Evolutionary conservation across 192 early-diverging fungal species (phyloP).

Genomic region (Lobosporangium transversale): DNA sequence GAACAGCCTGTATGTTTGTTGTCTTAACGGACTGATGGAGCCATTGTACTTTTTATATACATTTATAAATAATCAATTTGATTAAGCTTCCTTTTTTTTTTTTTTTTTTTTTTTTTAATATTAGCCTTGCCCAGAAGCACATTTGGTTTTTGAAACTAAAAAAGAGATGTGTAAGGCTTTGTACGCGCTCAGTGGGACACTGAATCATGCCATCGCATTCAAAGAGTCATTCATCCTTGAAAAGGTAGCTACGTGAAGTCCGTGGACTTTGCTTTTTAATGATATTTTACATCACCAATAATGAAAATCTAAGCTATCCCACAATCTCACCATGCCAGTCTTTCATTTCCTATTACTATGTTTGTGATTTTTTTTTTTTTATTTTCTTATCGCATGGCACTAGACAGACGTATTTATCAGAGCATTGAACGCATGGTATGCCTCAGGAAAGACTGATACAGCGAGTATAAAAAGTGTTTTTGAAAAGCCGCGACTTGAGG

Average conservation of each 20-base stretch:
- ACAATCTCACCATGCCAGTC: too few relatives aligned
- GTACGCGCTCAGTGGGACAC: slow-evolving; percentile 33
- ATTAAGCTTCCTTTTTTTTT: not conserved
- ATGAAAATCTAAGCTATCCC: too few relatives aligned
- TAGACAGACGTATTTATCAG: slow-evolving; percentile 37
- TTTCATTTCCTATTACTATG: slow-evolving; percentile 2
- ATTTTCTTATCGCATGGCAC: not conserved
- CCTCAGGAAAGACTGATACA: slow-evolving; percentile 8
- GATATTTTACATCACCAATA: too few relatives aligned
- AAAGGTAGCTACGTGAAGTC: slow-evolving; percentile 20
- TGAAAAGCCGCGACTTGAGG: slow-evolving; percentile 16
- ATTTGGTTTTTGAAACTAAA: slow-evolving; percentile 32
- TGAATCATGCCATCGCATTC: slow-evolving; percentile 38
- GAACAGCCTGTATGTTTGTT: too few relatives aligned
- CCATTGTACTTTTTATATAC: too few relatives aligned
- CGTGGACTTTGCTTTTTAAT: too few relatives aligned
- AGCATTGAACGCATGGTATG: slow-evolving; percentile 19
- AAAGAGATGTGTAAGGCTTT: slow-evolving; percentile 40
- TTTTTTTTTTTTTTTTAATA: not conserved
- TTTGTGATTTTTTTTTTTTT: not conserved
- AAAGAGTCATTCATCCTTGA: slow-evolving; percentile 39
- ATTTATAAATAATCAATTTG: not conserved
- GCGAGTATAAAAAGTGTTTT: slow-evolving; percentile 12
- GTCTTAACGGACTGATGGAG: too few relatives aligned
- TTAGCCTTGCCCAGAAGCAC: slow-evolving; percentile 8